Conservation (phyloP, 2,329 filamentous ascomycete species). For the Neopestalotiopsis sp. region DNA sequence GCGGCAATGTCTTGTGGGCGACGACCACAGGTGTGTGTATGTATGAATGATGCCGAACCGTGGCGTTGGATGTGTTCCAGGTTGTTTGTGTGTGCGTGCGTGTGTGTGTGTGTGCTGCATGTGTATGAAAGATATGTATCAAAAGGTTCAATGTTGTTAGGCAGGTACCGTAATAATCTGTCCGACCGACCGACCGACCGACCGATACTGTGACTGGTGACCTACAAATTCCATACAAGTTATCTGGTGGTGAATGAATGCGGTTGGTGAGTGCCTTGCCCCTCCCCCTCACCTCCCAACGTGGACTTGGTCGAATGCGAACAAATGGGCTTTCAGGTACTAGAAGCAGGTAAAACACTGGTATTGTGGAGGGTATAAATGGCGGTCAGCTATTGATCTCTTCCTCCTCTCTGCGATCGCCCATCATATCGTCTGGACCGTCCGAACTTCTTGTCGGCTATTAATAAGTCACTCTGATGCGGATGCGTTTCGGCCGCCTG, state of each 20-base stretch:
- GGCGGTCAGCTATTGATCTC: not conserved
- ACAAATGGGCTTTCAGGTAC: not conserved
- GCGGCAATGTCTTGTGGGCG: not conserved
- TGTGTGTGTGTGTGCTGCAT: too few species aligned
- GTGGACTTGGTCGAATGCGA: not conserved
- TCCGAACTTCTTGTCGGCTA: not conserved
- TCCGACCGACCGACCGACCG: not conserved
- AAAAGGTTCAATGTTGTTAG: not conserved
- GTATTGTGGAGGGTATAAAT: not conserved
- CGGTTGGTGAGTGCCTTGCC: too few species aligned
- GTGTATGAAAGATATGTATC: too few species aligned
- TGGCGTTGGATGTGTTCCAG: slow-evolving; percentile 3
- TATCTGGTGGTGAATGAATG: not conserved
- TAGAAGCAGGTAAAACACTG: not conserved
- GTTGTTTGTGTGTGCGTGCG: not conserved
- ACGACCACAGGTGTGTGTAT: not conserved
- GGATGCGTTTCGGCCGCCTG: slow-evolving; percentile 1
- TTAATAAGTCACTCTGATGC: slow-evolving; percentile 3
- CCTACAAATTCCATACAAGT: not conserved
- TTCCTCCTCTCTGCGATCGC: not conserved
- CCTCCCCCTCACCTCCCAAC: not conserved
- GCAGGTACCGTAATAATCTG: too few species aligned
- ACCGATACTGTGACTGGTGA: too few species aligned
- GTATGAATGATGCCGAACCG: slow-evolving; percentile 4
- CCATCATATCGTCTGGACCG: not conserved